Conservation (phyloP, 768 basidiomycete species). For the Flagelloscypha sp. region DNA sequence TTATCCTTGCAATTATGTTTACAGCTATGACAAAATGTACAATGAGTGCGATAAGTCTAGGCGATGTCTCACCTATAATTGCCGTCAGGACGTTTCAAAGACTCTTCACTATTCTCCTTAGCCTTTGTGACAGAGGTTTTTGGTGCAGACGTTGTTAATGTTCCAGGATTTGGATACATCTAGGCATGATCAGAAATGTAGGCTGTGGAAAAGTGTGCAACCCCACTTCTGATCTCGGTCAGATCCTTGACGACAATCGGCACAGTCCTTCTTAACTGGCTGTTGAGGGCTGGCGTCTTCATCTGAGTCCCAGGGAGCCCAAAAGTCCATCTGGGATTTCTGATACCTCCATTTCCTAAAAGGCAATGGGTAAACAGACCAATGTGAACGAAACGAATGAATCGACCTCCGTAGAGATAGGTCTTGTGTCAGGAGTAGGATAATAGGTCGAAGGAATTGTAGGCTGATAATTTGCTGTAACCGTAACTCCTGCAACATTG, state of each 20-base stretch:
- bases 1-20: slow-evolving; percentile 80
- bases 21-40: slow-evolving; percentile 37
- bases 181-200: neutral
- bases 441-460: slow-evolving; percentile 43
- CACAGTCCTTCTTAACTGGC: slow-evolving; percentile 14
- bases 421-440: slow-evolving; percentile 65
- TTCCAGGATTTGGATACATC: slow-evolving; percentile 6
- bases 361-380: neutral
- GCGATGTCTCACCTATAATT: slow-evolving; percentile 45
- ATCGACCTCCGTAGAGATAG: slow-evolving; percentile 49
- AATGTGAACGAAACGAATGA: neutral
- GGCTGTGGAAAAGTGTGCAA: neutral
- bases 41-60: neutral
- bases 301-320: slow-evolving; percentile 41
- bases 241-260: slow-evolving; percentile 25
- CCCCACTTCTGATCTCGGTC: slow-evolving; percentile 20
- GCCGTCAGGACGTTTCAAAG: slow-evolving; percentile 48
- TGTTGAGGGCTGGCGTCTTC: slow-evolving; percentile 23
- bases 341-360: slow-evolving; percentile 56
- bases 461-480: slow-evolving; percentile 50
- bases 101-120: slow-evolving; percentile 5
- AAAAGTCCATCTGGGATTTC: slow-evolving; percentile 68
- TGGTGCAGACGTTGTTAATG: slow-evolving; percentile 1
- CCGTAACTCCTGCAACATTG: slow-evolving; percentile 57
- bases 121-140: neutral